A percentile compares a stretch with the other conserved stretches of the same genome.
These are phyloP conservation scores for Phytomonas sp. DNA, from an alignment of 208 protist species.

Conservation along the genomic window DNA sequence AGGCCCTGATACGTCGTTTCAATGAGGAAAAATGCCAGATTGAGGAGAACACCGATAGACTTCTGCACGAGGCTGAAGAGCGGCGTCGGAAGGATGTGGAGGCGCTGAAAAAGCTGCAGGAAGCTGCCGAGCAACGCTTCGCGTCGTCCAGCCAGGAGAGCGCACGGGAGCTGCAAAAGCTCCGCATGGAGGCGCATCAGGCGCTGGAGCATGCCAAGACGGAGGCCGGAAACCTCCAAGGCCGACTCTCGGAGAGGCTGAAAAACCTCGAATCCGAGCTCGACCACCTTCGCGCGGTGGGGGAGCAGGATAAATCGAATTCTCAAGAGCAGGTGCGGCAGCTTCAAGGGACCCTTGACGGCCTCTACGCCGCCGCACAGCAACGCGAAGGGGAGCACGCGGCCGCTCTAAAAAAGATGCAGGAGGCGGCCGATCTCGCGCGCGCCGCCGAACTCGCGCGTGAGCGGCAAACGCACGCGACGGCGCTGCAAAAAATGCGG, in stretches of 20 bases:
- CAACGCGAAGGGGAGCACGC: constrained; percentile 14
- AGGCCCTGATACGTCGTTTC: constrained; percentile 7
- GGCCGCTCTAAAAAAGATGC: constrained; percentile 10
- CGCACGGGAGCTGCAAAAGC: constrained; percentile 15
- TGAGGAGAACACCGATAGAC: constrained; percentile 6
- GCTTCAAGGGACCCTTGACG: constrained; percentile 9
- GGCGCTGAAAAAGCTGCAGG: constrained; percentile 14
- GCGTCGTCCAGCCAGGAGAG: background rate
- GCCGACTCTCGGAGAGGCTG: constrained; percentile 9
- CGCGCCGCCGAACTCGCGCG: background rate
- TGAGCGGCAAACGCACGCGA: constrained; percentile 11
- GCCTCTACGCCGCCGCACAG: constrained; percentile 12
- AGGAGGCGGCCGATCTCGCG: constrained; percentile 6
- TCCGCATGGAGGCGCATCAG: constrained; percentile 13
- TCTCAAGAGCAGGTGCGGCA: constrained; percentile 18
- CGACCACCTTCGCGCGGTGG: constrained; percentile 7
- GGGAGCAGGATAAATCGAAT: constrained; percentile 9
- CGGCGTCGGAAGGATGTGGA: constrained; percentile 14
- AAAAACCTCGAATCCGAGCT: constrained; percentile 11
- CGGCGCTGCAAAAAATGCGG: constrained; percentile 14
- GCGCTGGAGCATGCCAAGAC: constrained; percentile 14
- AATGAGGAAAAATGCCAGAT: constrained; percentile 16
- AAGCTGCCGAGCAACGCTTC: constrained; percentile 7
- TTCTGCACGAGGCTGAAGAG: constrained; percentile 8
- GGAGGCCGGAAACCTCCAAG: constrained; percentile 9